A percentile compares a stretch with the other conserved stretches of the same genome.
phyloP scores from a whole-genome alignment of 2,329 filamentous ascomycete species.

The Fusarium continuum region DNA sequence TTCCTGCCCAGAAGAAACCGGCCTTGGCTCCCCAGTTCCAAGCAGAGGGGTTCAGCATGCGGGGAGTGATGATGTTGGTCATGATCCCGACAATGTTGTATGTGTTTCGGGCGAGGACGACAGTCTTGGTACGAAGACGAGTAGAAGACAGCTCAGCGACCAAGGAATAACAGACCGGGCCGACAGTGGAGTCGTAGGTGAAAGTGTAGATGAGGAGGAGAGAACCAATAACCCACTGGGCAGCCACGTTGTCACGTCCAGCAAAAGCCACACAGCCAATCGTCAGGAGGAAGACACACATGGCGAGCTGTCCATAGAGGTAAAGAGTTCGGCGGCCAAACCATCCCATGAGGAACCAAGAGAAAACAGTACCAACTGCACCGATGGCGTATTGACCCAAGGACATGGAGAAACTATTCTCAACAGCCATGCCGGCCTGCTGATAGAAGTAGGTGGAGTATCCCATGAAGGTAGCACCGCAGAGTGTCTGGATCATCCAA shows the following conservation, averaged over 20 bases:
- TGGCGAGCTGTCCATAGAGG: conserved; percentile 58
- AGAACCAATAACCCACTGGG: conserved; percentile 59
- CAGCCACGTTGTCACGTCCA: conserved; percentile 55
- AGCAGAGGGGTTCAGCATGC: conserved; percentile 57
- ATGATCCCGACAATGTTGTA: conserved; percentile 61
- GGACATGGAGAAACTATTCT: conserved; percentile 52
- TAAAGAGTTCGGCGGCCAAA: conserved; percentile 59
- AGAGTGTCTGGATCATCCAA: conserved; percentile 54
- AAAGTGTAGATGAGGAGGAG: conserved; percentile 57
- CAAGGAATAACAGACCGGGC: conserved; percentile 80
- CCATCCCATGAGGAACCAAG: conserved; percentile 56
- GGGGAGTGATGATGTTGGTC: conserved; percentile 57
- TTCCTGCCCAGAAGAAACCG: conserved; percentile 57
- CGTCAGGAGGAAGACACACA: conserved; percentile 52
- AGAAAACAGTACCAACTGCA: conserved; percentile 55
- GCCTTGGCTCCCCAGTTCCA: conserved; percentile 60
- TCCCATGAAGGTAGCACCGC: conserved; percentile 59
- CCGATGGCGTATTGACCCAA: conserved; percentile 56
- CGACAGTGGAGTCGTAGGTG: conserved; percentile 52
- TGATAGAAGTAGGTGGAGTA: conserved; percentile 66
- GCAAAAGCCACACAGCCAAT: conserved; percentile 66
- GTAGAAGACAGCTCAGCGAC: conserved; percentile 65
- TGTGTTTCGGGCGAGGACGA: conserved; percentile 55
- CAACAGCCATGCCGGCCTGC: conserved; percentile 52
- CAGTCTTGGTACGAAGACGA: conserved; percentile 57